These are phyloP conservation scores for Cladosporium sp. DNA, from an alignment of 2,329 filamentous ascomycete species.

Conservation along the genomic window DNA sequence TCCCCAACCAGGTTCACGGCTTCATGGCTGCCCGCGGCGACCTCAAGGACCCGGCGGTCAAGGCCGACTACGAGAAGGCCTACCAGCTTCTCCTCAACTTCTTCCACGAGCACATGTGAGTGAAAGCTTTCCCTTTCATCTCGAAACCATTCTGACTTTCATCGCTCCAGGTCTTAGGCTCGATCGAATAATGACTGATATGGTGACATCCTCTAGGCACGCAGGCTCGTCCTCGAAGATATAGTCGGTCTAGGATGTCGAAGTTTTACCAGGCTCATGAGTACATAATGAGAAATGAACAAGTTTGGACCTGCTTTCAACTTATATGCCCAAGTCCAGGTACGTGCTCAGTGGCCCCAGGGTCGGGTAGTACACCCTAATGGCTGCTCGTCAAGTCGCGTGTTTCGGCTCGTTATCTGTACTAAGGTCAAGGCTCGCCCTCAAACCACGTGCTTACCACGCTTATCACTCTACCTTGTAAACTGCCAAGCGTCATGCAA, in stretches of 20 bases:
- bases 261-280: neutral
- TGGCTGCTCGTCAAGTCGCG: neutral
- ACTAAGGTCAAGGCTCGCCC: neutral
- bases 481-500: neutral
- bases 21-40: slow-evolving; percentile 34
- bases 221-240: slow-evolving; percentile 4
- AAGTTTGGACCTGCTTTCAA: neutral
- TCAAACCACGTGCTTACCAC: neutral
- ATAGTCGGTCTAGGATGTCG: neutral
- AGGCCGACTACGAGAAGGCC: slow-evolving; percentile 44
- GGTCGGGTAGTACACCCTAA: neutral
- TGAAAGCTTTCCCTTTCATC: neutral
- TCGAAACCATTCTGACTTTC: slow-evolving; percentile 1
- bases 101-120: slow-evolving; percentile 49
- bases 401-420: neutral
- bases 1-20: slow-evolving; percentile 40
- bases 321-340: too few relatives aligned
- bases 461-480: neutral
- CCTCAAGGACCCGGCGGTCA: slow-evolving; percentile 42
- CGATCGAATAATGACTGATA: neutral
- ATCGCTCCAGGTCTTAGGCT: neutral
- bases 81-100: slow-evolving; percentile 46
- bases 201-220: neutral
- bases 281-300: slow-evolving; percentile 6
- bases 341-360: neutral